A percentile compares a stretch with the other conserved stretches of the same genome.
phyloP scores from a whole-genome alignment of 2,329 filamentous ascomycete genomes.

The Aspergillus hortae region DNA sequence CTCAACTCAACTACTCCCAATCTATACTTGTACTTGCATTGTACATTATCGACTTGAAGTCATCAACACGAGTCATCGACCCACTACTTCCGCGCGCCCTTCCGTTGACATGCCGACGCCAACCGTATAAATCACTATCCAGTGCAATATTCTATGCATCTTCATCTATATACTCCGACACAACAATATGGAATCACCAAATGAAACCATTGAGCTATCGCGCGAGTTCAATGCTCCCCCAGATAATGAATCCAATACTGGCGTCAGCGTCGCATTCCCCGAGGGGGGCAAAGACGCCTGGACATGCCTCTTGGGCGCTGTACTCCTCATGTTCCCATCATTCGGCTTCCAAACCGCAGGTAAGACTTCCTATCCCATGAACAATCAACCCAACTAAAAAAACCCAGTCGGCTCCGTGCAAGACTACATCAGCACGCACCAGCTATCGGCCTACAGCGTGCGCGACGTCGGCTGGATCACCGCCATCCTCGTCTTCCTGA shows the following conservation, averaged over 20 bases:
- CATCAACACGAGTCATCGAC: background rate
- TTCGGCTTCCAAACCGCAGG: conserved; percentile 46
- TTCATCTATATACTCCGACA: background rate
- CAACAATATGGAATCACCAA: background rate
- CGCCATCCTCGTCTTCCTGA: conserved; percentile 45
- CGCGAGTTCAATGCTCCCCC: background rate
- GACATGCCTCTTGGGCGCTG: conserved; percentile 32
- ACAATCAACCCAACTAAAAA: background rate
- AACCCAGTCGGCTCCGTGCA: conserved; percentile 46
- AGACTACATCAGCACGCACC: conserved; percentile 45
- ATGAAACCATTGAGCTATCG: background rate
- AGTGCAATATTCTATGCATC: no score
- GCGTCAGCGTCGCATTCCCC: conserved; percentile 18
- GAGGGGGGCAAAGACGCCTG: conserved; percentile 33
- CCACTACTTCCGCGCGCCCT: background rate
- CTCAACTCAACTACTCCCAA: no score
- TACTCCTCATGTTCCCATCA: conserved; percentile 36
- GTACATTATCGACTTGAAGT: no score
- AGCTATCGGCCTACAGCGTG: conserved; percentile 41
- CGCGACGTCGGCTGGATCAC: conserved; percentile 51
- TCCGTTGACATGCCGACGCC: background rate
- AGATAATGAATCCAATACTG: background rate
- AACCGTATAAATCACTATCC: background rate
- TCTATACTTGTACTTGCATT: no score
- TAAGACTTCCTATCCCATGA: conserved; percentile 3